Conservation (phyloP, 1,139 yeast genomes). For the Sugiyamaella japonica region DNA sequence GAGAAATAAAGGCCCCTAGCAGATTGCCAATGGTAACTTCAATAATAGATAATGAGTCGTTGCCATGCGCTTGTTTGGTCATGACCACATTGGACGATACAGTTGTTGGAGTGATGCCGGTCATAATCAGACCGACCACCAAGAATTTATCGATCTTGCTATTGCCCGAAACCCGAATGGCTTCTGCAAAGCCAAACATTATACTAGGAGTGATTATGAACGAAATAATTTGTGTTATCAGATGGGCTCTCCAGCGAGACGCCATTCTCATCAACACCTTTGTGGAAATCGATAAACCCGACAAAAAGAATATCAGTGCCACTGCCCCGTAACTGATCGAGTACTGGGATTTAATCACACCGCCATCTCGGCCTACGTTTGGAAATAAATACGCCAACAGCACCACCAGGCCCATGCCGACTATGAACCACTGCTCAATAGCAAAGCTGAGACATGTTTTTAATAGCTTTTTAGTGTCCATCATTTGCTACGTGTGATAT, state of each 20-base stretch:
- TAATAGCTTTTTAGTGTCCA: slow-evolving; percentile 2
- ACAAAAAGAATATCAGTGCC: slow-evolving; percentile 75
- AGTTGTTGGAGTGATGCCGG: slow-evolving; percentile 88
- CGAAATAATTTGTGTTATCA: slow-evolving; percentile 64
- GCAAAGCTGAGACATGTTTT: slow-evolving; percentile 10
- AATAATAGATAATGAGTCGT: slow-evolving; percentile 72
- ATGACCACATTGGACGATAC: slow-evolving; percentile 88
- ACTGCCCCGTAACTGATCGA: slow-evolving; percentile 84
- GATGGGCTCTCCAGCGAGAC: slow-evolving; percentile 78
- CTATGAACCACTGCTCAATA: slow-evolving; percentile 64
- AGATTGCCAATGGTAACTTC: slow-evolving; percentile 85
- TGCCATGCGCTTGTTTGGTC: slow-evolving; percentile 81
- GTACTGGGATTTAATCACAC: slow-evolving; percentile 70
- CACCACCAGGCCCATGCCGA: slow-evolving; percentile 66
- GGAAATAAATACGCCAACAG: slow-evolving; percentile 79
- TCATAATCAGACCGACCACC: slow-evolving; percentile 74
- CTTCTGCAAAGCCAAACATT: slow-evolving; percentile 71
- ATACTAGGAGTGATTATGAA: slow-evolving; percentile 75
- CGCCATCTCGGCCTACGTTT: slow-evolving; percentile 78
- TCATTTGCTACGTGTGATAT: neutral
- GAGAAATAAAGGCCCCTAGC: slow-evolving; percentile 83
- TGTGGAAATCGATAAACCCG: slow-evolving; percentile 77
- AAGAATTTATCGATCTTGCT: slow-evolving; percentile 66
- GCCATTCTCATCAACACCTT: slow-evolving; percentile 58
- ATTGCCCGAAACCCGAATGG: slow-evolving; percentile 60